Percentiles rank a stretch among this genome's conserved stretches.
Conservation (phyloP, 257 asterid genomes). For the Cruciata laevipes region DNA sequence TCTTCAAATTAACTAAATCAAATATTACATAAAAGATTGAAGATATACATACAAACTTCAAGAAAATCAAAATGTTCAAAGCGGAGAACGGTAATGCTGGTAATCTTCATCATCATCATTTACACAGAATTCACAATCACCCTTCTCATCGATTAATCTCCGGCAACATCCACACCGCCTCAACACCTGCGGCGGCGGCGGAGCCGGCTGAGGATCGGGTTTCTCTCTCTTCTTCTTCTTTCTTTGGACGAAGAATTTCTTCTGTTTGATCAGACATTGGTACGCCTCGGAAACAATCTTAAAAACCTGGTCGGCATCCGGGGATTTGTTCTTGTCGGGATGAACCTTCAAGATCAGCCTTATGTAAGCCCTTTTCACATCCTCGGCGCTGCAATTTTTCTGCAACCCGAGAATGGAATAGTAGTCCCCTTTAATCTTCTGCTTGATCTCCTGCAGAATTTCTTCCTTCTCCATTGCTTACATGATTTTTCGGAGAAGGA, state of each 20-base stretch:
- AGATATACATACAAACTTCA: no score
- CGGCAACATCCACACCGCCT: background rate
- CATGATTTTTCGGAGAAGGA: no score
- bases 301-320: background rate
- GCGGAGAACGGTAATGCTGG: background rate
- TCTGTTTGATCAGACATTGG: constrained; percentile 46
- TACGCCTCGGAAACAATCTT: constrained; percentile 39
- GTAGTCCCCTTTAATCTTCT: constrained; percentile 23
- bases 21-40: background rate
- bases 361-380: constrained; percentile 67
- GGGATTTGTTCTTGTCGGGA: no score
- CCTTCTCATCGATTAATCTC: background rate
- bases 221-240: background rate
- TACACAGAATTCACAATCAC: background rate
- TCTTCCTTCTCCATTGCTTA: constrained; percentile 11
- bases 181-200: background rate
- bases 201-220: background rate
- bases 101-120: background rate
- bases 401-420: constrained; percentile 75
- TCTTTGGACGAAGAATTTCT: background rate
- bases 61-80: no score
- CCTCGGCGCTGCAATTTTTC: constrained; percentile 55
- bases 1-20: no score
- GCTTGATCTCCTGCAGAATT: no score
- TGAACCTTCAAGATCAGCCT: constrained; percentile 33